Evolutionary conservation across 371 early-diverging fungal genomes (phyloP), one percentile per base, ranked within the genome.

Genomic region (Lichtheimia ornata): DNA sequence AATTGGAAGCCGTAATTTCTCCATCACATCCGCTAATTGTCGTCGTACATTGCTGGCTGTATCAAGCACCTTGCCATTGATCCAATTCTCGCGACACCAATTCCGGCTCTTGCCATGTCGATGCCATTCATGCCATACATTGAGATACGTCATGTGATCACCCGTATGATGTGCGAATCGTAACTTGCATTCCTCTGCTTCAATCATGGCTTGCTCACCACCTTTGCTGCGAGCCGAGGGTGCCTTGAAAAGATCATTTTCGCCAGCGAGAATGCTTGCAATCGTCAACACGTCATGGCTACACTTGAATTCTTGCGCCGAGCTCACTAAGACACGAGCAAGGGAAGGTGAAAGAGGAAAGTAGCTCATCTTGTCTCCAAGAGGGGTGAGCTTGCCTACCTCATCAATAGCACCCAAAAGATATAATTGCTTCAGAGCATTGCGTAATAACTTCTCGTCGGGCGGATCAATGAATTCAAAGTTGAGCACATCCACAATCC

Each of bases 401-500:
- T 88, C 87, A 66, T 98, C 94, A 30, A 99, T 86, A 0, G 96
- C 99, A n/a, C 97, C 99, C 15, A 99, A 74, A 13, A 95, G 83
- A 69, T 93, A 96, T 5, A 99, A 81, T 64, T 95, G 95, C 66
- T 91, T 94, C 35, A 98, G 73, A 0, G 98, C 95, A 9, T 88
- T 88, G 53, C 84, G 85, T 13, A 97, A 79, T 15, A 94, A 81
- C n/a, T 87, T 84, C 5, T 91, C 85, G 17, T 93, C 91, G 15
- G 99, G 99, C 17, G 91, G 91, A 72, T 97, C 98, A 75, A 98
- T 90, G 69, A 97, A 98, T 64, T 97, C 96, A 80, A 99, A 99
- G 56, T 90, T 86, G 53, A 95, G 69, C 25, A 99, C 80, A 70
- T 99, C 94, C 63, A 93, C 75, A 67, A 99, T 97, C 11, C 94